Evolutionary conservation across 1,284 basidiomycete species (phyloP).

Genomic region (Phellopilus nigrolimitatus): DNA sequence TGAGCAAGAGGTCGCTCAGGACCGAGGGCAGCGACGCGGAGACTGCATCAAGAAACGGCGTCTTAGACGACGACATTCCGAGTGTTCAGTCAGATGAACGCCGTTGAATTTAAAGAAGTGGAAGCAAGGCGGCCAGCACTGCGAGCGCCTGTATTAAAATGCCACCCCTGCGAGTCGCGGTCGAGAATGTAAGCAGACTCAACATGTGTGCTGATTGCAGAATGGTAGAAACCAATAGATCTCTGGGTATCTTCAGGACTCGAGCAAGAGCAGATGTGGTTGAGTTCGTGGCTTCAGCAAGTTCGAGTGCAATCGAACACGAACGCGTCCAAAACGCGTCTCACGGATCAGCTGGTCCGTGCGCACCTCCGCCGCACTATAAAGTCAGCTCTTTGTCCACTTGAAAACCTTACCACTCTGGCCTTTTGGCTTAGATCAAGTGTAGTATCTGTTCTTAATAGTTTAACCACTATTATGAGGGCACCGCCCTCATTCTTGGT

Average conservation of each 20-base stretch:
- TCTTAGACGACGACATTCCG: too few relatives aligned
- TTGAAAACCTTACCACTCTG: slow-evolving; percentile 66
- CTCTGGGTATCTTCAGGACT: background rate
- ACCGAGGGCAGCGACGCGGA: slow-evolving; percentile 13
- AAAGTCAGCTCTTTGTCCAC: background rate
- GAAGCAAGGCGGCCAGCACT: too few relatives aligned
- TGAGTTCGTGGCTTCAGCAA: too few relatives aligned
- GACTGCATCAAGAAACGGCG: slow-evolving; percentile 18
- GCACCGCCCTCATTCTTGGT: slow-evolving; percentile 17
- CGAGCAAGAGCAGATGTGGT: too few relatives aligned
- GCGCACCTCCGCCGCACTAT: background rate
- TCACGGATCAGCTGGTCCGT: background rate
- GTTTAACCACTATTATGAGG: slow-evolving; percentile 18
- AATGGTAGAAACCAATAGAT: background rate
- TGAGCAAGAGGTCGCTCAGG: slow-evolving; percentile 13
- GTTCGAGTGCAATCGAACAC: too few relatives aligned
- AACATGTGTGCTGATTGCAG: slow-evolving; percentile 2
- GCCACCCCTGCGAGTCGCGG: too few relatives aligned
- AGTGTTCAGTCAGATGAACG: too few relatives aligned
- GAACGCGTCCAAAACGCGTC: background rate
- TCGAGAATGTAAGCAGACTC: too few relatives aligned
- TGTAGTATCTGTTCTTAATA: slow-evolving; percentile 18
- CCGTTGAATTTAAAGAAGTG: too few relatives aligned
- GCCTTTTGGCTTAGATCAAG: slow-evolving; percentile 87
- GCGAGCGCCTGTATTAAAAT: too few relatives aligned